Conservation (phyloP, 2,329 filamentous ascomycete genomes). For the Fusarium pseudocircinatum region DNA sequence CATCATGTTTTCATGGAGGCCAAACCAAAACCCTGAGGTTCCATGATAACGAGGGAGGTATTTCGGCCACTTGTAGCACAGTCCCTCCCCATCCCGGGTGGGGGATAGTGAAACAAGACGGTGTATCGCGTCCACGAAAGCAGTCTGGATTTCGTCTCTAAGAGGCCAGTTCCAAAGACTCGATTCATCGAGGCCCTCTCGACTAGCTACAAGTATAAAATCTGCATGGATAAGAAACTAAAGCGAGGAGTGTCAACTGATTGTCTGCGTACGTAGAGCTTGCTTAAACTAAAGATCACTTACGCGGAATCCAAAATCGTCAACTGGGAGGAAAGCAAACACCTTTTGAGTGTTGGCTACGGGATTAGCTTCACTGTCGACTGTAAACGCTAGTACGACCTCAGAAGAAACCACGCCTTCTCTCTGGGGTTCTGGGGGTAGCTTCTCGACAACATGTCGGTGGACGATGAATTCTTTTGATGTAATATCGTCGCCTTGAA, state of each 20-base stretch:
- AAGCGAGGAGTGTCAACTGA: neutral
- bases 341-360: neutral
- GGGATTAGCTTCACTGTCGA: neutral
- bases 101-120: neutral
- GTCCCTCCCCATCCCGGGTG: neutral
- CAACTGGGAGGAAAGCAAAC: neutral
- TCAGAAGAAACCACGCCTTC: neutral
- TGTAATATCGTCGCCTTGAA: rapidly evolving
- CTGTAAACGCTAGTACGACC: neutral
- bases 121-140: neutral
- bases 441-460: neutral
- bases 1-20: neutral
- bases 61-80: neutral
- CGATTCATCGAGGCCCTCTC: neutral
- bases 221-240: neutral
- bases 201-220: neutral
- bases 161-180: neutral
- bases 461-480: neutral
- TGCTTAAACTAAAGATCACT: neutral
- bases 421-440: neutral
- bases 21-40: neutral
- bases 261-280: neutral
- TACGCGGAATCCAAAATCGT: neutral
- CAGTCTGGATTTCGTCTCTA: neutral
- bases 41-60: neutral